Base-by-base conservation (phyloP, 2,329 filamentous ascomycete genomes). In the Neoascochyta sp. region DNA sequence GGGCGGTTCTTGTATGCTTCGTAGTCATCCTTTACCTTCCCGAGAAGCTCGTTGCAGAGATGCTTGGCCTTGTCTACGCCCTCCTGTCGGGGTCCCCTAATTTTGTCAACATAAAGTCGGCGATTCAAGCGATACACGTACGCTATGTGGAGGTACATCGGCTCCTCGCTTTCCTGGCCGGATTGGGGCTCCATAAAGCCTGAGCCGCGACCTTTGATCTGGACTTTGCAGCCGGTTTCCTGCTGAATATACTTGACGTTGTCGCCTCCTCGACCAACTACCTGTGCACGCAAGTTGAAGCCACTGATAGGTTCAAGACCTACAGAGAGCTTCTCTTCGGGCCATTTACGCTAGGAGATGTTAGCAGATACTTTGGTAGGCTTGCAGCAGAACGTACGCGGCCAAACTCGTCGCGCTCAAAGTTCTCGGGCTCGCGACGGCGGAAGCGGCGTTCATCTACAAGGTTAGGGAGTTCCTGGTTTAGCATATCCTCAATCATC, bases 191-290 rank as follows among this genome's bases (percentile, higher is more conserved):
- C 92, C 55, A 94, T 81, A 60, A 94, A 98, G 9, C 92, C 92
- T 30, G 89, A 96, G 21, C 89, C 89, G 43, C 86, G 86, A 11
- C 92, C 92, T 63, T 98, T 98, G 68, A 98, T 98, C 63, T 98
- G 92, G 15, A 98, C 92, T 50, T 90, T 86, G 62, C 92, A 96
- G 41, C 86, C 78, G 9, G 92, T 96, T 65, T 95, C 88, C 58
- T 89, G 81, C 65, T 96, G 92, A 45, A 98, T 96, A 58, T 95
- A 90, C 66, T 98, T 98, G 39, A 98, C 92, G 58, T 96, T 95
- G 23, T 86, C 84, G 38, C 92, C 92, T 17, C 88, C 88, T 50
- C 90, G 85, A 27, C 92, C 92, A 32, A 98, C 92, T 25, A 98
- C 90, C 60, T 96, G 89, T 29, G 92, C 92, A 43, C 92, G 84